Base-by-base conservation (phyloP, 352 stramenopile genomes). In the Phytophthora hybrid region DNA sequence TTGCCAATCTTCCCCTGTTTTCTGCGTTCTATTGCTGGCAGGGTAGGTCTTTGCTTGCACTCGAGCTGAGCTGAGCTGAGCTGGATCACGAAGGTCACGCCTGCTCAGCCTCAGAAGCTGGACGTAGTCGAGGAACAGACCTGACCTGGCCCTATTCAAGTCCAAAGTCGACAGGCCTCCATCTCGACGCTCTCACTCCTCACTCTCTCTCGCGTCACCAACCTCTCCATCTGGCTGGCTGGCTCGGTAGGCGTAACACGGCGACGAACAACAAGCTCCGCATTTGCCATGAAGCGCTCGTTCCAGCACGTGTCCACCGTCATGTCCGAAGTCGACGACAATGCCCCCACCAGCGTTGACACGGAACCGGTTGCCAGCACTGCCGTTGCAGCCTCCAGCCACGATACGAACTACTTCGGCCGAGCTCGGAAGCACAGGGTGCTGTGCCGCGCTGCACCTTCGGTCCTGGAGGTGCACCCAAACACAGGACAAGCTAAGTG, bases 211-310 rank as follows among this genome's bases (percentile, higher is more conserved):
- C 64, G 49, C 49, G 31, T 67, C 66, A 74, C 74, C 11, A 77
- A 79, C 71, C 71, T 74, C 59, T 81, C 71, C 71, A 79, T 82
- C 71, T 82, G 71, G 56, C 74, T 71, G 47, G 65, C 74, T 78
- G 61, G 57, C 57, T 54, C 47, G 47, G 19, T n/a, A n/a, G 23
- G 41, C 29, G 44, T 68, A 56, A 74, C 53, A 74, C 29, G 19
- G 44, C 56, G 51, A 46, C 69, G 58, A 73, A 63, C 71, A 69
- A 64, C 56, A 73, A 58, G 60, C 55, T 55, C 60, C 37, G 31
- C 73, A 79, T 69, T 76, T 34, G 34, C 59, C 19, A 88, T 88
- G 81, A 88, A 88, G 77, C 81, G 81, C 60, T 84, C 77, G 68
- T 81, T 84, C 58, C 76, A 83, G 26, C 63, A 78, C 63, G 65